A percentile compares a stretch with the other conserved stretches of the same genome.
phyloP scores from a whole-genome alignment of 805 yeast genomes.

The Pichia membranifaciens region DNA sequence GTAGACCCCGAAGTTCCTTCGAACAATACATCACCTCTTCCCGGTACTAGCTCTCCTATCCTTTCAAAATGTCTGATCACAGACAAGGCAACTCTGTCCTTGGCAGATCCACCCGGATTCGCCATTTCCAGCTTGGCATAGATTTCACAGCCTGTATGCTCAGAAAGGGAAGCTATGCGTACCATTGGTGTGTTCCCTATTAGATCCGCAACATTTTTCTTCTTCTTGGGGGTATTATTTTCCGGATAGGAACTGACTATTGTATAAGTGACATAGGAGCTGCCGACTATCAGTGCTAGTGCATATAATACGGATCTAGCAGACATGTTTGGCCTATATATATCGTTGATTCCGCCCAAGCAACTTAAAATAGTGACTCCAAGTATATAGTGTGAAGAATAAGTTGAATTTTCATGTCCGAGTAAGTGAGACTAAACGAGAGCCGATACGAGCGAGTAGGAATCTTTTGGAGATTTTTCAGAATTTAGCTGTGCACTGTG shows the following conservation, averaged over 20 bases:
- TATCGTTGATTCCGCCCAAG: too few relatives aligned
- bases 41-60: slow-evolving; percentile 50
- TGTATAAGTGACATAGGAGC: slow-evolving; percentile 6
- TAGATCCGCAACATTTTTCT: slow-evolving; percentile 39
- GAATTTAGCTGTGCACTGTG: too few relatives aligned
- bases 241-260: background rate
- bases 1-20: slow-evolving; percentile 98
- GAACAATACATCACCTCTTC: slow-evolving; percentile 66
- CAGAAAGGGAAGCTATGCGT: slow-evolving; percentile 62
- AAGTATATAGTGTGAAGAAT: too few relatives aligned
- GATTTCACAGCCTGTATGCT: slow-evolving; percentile 70
- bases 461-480: too few relatives aligned
- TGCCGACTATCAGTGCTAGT: slow-evolving; percentile 7
- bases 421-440: background rate
- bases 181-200: slow-evolving; percentile 91
- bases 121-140: slow-evolving; percentile 80
- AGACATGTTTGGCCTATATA: slow-evolving; percentile 3
- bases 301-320: background rate
- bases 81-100: slow-evolving; percentile 88
- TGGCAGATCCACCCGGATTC: slow-evolving; percentile 95
- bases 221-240: slow-evolving; percentile 13
- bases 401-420: too few relatives aligned
- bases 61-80: slow-evolving; percentile 66
- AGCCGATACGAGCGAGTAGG: slow-evolving; percentile 1
- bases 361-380: too few relatives aligned